A percentile compares a stretch with the other conserved stretches of the same genome.
Evolutionary conservation across 306 rosid species (phyloP).

Genomic region (Gastrolobium villosum): DNA sequence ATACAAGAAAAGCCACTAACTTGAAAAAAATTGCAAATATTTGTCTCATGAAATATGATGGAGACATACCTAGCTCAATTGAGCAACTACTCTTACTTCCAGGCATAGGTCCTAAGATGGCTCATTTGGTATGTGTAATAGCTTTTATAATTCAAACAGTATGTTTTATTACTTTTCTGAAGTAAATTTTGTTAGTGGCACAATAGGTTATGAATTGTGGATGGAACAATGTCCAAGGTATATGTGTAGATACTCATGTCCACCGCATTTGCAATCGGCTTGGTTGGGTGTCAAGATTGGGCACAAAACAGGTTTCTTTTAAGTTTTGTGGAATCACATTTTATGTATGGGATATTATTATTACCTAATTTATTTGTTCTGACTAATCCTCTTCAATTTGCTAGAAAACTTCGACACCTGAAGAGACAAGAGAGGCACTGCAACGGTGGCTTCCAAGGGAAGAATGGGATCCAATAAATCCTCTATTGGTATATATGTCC

Average conservation of each 20-base stretch:
- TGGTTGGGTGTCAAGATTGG: slow-evolving; percentile 83
- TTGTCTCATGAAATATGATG: slow-evolving; percentile 80
- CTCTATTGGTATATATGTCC: slow-evolving; percentile 79
- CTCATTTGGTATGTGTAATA: slow-evolving; percentile 76
- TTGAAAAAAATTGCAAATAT: slow-evolving; percentile 93
- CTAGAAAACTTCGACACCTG: slow-evolving; percentile 88
- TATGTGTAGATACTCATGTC: slow-evolving; percentile 97
- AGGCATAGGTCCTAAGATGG: slow-evolving; percentile 99
- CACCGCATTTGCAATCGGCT: slow-evolving; percentile 97
- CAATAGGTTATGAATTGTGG: slow-evolving; percentile 92
- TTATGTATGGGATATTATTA: slow-evolving; percentile 17
- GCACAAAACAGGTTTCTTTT: slow-evolving; percentile 79
- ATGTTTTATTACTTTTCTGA: slow-evolving; percentile 40
- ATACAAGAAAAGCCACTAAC: slow-evolving; percentile 86
- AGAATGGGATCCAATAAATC: slow-evolving; percentile 97
- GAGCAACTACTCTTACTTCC: slow-evolving; percentile 90
- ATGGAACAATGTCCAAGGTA: slow-evolving; percentile 97
- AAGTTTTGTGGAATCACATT: slow-evolving; percentile 33
- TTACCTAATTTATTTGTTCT: slow-evolving; percentile 24
- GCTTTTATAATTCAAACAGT: slow-evolving; percentile 38
- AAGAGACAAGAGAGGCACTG: slow-evolving; percentile 88
- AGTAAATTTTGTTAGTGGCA: slow-evolving; percentile 42
- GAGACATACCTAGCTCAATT: slow-evolving; percentile 89
- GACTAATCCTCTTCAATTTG: slow-evolving; percentile 47
- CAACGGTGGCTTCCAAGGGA: slow-evolving; percentile 95